Base-by-base conservation (phyloP, 306 rosid species). In the Cicer cuneatum region DNA sequence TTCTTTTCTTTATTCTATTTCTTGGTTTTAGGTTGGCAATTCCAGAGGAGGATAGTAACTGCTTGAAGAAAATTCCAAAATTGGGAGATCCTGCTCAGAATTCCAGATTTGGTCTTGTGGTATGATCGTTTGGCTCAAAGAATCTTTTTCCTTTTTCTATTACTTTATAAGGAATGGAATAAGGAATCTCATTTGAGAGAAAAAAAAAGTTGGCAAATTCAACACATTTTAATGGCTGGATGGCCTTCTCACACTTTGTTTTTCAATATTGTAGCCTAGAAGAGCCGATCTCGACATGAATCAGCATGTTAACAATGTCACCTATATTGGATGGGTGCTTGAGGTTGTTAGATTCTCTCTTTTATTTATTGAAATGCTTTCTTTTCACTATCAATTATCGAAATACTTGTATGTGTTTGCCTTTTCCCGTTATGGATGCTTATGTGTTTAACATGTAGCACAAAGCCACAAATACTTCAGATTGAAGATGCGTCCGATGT, bases 251-350 rank as follows among this genome's bases (percentile, higher is more conserved):
- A 88, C 56, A 88, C 83, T 58, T 10, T 73, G 68, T 45, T 12
- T 78, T 78, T 58, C 48, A 42, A 81, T 73, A 12, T 73, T 79
- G 78, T 93, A 94, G 99, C 96, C 97, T 9, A 81, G 97, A 78
- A 87, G 99, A 86, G 96, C 95, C 21, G 97, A 94, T 85, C 83
- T 94, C 38, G 97, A 94, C 87, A 92, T 90, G 99, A 94, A 94
- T 78, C 96, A 83, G 77, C 97, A 92, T 82, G 97, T 94, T 80
- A 94, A 91, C 85, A 94, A 94, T 47, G 99, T 94, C 74, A 75
- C 90, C 52, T 92, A 92, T 75, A 89, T 92, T 57, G 99, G 95
- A 82, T 94, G 99, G 99, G 92, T 94, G 73, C 90, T 94, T 66
- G 96, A 94, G 96, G 99, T 89, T 80, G 71, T 81, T 79, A 33